Conservation (phyloP, 768 basidiomycete species). For the Guyanaporus albipodus region DNA sequence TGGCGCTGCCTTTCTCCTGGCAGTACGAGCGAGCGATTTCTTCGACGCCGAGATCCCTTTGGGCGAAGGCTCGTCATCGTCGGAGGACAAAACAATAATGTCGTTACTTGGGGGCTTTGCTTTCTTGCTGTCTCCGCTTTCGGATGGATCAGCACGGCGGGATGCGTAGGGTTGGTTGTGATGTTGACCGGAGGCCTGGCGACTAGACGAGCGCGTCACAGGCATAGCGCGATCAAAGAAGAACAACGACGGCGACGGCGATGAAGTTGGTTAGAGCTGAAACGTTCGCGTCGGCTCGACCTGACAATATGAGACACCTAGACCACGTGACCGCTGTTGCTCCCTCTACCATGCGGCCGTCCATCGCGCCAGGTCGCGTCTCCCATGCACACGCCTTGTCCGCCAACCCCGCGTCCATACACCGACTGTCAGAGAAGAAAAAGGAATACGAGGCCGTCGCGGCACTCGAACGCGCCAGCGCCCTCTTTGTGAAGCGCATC, state of each 20-base stretch:
- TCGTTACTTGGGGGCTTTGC: conserved; percentile 18
- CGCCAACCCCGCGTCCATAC: conserved; percentile 44
- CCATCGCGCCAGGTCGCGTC: conserved; percentile 46
- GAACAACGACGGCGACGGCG: not conserved
- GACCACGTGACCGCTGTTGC: conserved; percentile 14
- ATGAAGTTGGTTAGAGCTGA: not conserved
- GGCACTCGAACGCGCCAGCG: conserved; percentile 63
- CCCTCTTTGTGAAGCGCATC: conserved; percentile 62
- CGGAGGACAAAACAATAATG: conserved; percentile 35
- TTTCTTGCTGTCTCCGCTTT: conserved; percentile 12
- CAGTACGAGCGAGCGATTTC: conserved; percentile 1
- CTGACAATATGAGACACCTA: no score
- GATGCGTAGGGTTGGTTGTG: conserved; percentile 1
- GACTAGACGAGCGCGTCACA: conserved; percentile 28
- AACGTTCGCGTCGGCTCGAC: conserved; percentile 15
- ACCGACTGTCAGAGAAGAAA: conserved; percentile 71
- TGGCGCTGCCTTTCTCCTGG: conserved; percentile 20
- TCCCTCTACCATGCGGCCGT: conserved; percentile 48
- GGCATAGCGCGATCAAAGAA: conserved; percentile 23
- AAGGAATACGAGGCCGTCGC: conserved; percentile 75
- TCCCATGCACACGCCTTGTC: conserved; percentile 41
- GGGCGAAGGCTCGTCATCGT: conserved; percentile 24
- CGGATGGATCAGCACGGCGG: conserved; percentile 7
- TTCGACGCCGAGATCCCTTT: conserved; percentile 17
- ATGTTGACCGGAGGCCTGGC: not conserved